Evolutionary conservation across 306 rosid species (phyloP).

Genomic region (Lotus japonicus): DNA sequence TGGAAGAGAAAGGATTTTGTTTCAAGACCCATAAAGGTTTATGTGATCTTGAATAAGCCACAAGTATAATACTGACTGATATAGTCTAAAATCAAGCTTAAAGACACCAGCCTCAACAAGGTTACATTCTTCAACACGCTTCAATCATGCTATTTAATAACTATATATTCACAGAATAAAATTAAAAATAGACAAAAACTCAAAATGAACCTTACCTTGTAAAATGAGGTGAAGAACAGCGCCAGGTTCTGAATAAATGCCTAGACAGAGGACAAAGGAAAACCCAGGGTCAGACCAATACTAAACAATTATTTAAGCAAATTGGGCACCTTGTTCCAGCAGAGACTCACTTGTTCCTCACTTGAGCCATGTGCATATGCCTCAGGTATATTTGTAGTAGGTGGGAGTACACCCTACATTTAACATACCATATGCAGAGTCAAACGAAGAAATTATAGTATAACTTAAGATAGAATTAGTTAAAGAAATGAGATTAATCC

Average conservation of each 20-base stretch:
- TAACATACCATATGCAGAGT: neutral
- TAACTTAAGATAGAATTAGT: neutral
- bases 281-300: constrained; percentile 1
- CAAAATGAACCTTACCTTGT: constrained; percentile 46
- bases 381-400: constrained; percentile 76
- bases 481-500: neutral
- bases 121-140: neutral
- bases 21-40: neutral
- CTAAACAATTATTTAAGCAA: neutral
- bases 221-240: constrained; percentile 85
- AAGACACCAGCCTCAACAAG: neutral
- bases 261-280: constrained; percentile 27
- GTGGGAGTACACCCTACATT: constrained; percentile 63
- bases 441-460: constrained; percentile 2
- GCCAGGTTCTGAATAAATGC: constrained; percentile 95
- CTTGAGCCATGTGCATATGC: constrained; percentile 81
- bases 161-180: neutral
- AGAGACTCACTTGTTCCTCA: constrained; percentile 73
- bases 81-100: neutral
- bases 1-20: neutral
- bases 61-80: neutral
- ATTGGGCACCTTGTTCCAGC: neutral
- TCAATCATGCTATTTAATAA: constrained; percentile 6
- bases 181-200: neutral
- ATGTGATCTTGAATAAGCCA: neutral